Conservation (phyloP, 2,329 filamentous ascomycete genomes). For the Biscogniauxia sp. region DNA sequence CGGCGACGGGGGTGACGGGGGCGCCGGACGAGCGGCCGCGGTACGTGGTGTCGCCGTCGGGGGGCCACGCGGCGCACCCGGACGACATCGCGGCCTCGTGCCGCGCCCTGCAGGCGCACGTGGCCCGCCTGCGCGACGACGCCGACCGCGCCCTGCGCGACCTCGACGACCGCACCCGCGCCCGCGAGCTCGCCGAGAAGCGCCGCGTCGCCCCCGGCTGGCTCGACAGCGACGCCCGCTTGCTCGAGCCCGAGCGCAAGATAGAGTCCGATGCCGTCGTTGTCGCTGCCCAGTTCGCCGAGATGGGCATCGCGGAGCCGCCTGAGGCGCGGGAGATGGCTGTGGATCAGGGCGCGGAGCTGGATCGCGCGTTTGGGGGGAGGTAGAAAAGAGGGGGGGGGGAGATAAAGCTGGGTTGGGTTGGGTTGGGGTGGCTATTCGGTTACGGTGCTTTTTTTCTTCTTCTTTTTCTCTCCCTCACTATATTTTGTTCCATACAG, state of each 20-base stretch:
- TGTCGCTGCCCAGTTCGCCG: constrained; percentile 25
- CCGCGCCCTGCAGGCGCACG: constrained; percentile 71
- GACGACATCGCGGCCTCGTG: constrained; percentile 83
- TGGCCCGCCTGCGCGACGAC: constrained; percentile 66
- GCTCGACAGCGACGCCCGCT: constrained; percentile 69
- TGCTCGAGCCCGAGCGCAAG: constrained; percentile 65
- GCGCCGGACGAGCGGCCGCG: constrained; percentile 50
- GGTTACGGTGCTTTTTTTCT: too few relatives aligned
- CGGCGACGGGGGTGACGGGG: constrained; percentile 53
- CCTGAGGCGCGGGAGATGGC: constrained; percentile 37
- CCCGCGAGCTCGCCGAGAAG: constrained; percentile 74
- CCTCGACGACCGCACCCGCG: constrained; percentile 66
- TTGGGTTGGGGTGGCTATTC: too few relatives aligned
- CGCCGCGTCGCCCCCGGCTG: constrained; percentile 75
- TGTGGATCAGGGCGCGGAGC: constrained; percentile 51
- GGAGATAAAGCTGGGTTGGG: too few relatives aligned
- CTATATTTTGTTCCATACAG: background rate
- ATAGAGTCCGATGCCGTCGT: constrained; percentile 9
- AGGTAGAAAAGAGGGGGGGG: background rate
- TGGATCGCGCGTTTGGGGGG: constrained; percentile 57
- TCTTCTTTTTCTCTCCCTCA: too few relatives aligned
- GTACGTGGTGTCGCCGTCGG: constrained; percentile 76
- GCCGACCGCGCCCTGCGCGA: constrained; percentile 65
- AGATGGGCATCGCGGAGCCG: constrained; percentile 29
- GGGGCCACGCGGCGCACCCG: constrained; percentile 81